phyloP scores from a whole-genome alignment of 2,329 filamentous ascomycete species.

The Hysterium pulicare region DNA sequence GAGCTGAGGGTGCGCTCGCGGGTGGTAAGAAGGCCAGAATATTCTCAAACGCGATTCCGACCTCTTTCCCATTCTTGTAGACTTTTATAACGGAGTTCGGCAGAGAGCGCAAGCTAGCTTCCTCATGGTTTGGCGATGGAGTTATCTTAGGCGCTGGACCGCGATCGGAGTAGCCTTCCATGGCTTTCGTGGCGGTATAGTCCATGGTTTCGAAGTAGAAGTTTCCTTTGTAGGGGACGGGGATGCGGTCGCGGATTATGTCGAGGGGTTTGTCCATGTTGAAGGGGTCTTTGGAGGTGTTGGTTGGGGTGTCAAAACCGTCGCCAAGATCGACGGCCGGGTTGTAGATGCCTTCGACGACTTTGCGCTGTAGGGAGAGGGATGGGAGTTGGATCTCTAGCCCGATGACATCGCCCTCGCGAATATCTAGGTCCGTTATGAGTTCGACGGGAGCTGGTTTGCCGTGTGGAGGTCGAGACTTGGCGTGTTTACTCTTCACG shows the following conservation, averaged over 20 bases:
- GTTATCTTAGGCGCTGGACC: slow-evolving; percentile 60
- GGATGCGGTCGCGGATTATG: slow-evolving; percentile 90
- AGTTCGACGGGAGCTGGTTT: slow-evolving; percentile 35
- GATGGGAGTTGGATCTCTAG: slow-evolving; percentile 89
- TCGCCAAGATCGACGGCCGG: slow-evolving; percentile 70
- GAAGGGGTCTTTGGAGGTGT: slow-evolving; percentile 25
- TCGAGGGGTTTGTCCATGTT: slow-evolving; percentile 59
- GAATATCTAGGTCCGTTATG: slow-evolving; percentile 70
- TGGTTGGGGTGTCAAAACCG: slow-evolving; percentile 48
- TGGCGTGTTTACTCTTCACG: slow-evolving; percentile 38
- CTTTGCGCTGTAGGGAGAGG: slow-evolving; percentile 78
- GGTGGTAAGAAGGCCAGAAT: slow-evolving; percentile 89
- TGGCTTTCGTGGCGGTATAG: slow-evolving; percentile 80
- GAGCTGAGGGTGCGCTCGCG: slow-evolving; percentile 69
- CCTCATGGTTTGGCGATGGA: slow-evolving; percentile 69
- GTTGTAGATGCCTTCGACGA: slow-evolving; percentile 84
- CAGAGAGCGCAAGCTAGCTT: slow-evolving; percentile 75
- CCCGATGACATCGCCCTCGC: slow-evolving; percentile 90
- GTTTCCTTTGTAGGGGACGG: slow-evolving; percentile 89
- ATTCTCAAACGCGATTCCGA: slow-evolving; percentile 85
- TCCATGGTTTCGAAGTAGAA: slow-evolving; percentile 93
- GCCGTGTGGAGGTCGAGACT: slow-evolving; percentile 34
- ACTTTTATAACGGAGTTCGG: slow-evolving; percentile 83
- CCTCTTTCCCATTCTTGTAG: slow-evolving; percentile 85
- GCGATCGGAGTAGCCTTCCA: slow-evolving; percentile 63